Evolutionary conservation across 352 stramenopile genomes (phyloP).

Genomic region (Phytophthora citricola): DNA sequence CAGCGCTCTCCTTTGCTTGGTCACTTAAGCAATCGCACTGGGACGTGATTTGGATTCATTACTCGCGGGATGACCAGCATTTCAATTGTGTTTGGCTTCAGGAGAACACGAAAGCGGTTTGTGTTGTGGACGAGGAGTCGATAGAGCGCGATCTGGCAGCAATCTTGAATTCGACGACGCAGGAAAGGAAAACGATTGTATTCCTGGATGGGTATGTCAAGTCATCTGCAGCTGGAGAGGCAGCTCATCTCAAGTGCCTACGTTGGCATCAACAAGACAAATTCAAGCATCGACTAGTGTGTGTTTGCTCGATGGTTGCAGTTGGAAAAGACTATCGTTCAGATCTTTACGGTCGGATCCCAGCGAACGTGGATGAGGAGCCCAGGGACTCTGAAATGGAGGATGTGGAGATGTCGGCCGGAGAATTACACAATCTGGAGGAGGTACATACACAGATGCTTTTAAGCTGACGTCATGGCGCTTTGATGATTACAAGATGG

Average conservation of each 20-base stretch:
- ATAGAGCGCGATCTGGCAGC: not conserved
- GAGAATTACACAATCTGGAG: too few relatives aligned
- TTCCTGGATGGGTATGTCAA: slow-evolving; percentile 21
- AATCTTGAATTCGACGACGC: slow-evolving; percentile 8
- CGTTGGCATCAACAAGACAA: slow-evolving; percentile 8
- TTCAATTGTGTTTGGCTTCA: not conserved
- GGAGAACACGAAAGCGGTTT: slow-evolving; percentile 3
- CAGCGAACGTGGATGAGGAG: too few relatives aligned
- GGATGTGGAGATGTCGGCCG: too few relatives aligned
- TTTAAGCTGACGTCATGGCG: too few relatives aligned
- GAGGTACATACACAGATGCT: too few relatives aligned
- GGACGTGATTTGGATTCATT: too few relatives aligned
- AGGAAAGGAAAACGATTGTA: slow-evolving; percentile 4
- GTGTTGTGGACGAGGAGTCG: slow-evolving; percentile 6
- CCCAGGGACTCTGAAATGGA: too few relatives aligned
- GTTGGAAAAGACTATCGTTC: not conserved
- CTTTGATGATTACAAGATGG: too few relatives aligned
- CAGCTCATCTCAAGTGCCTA: slow-evolving; percentile 10
- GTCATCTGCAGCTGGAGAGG: slow-evolving; percentile 4
- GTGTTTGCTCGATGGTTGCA: not conserved
- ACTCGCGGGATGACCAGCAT: too few relatives aligned
- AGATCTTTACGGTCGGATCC: too few relatives aligned
- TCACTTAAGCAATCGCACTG: too few relatives aligned
- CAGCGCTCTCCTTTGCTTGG: slow-evolving; percentile 11
- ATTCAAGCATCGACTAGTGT: not conserved